phyloP scores from a whole-genome alignment of 2,329 filamentous ascomycete genomes.

The Penicillium sp. region DNA sequence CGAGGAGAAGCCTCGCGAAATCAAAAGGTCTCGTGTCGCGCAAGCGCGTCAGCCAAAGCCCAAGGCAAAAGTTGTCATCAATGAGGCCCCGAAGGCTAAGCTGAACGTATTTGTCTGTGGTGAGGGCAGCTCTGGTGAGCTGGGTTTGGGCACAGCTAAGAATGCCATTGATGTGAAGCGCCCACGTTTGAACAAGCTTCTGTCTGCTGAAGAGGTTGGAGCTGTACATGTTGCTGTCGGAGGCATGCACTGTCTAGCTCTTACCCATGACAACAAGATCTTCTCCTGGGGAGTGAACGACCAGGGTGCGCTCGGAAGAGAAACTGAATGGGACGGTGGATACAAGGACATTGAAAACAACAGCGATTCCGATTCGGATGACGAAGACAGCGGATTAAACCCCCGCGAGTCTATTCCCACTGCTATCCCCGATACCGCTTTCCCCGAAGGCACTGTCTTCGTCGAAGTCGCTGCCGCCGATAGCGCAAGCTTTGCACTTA shows the following conservation, averaged over 20 bases:
- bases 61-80: slow-evolving; percentile 53
- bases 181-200: slow-evolving; percentile 65
- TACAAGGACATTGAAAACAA: slow-evolving; percentile 51
- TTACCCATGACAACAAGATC: slow-evolving; percentile 78
- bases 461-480: slow-evolving; percentile 59
- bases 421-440: slow-evolving; percentile 47
- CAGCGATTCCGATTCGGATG: slow-evolving; percentile 48
- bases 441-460: slow-evolving; percentile 55
- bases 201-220: slow-evolving; percentile 57
- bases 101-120: slow-evolving; percentile 79
- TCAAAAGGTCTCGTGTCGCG: slow-evolving; percentile 33
- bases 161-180: slow-evolving; percentile 70
- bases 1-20: slow-evolving; percentile 29
- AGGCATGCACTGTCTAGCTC: slow-evolving; percentile 75
- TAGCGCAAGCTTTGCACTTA: slow-evolving; percentile 59
- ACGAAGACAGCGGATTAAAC: slow-evolving; percentile 56
- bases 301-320: slow-evolving; percentile 73
- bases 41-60: slow-evolving; percentile 30
- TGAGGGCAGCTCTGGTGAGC: slow-evolving; percentile 75
- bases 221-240: slow-evolving; percentile 75
- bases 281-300: slow-evolving; percentile 88
- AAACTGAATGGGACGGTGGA: slow-evolving; percentile 67
- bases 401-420: slow-evolving; percentile 56
- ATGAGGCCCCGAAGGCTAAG: slow-evolving; percentile 54
- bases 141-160: slow-evolving; percentile 69